Conservation (phyloP, 2,329 filamentous ascomycete genomes). For the Xylariaceae sp. region DNA sequence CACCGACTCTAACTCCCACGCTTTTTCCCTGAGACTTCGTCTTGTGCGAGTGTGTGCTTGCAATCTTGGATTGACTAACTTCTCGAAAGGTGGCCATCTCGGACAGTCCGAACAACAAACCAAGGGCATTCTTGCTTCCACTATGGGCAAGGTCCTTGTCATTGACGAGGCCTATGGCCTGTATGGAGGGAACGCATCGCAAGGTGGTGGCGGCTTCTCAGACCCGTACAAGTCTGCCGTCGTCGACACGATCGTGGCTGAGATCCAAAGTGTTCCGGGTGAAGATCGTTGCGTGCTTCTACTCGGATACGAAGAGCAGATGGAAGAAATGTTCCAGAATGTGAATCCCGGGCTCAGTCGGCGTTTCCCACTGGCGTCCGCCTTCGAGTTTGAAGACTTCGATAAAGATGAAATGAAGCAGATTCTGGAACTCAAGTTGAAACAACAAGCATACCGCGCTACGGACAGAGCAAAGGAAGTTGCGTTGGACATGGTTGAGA, state of each 20-base stretch:
- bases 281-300: slow-evolving; percentile 71
- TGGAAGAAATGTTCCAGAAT: slow-evolving; percentile 70
- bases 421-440: slow-evolving; percentile 63
- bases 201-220: slow-evolving; percentile 15
- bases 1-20: too few species aligned
- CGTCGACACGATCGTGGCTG: slow-evolving; percentile 70
- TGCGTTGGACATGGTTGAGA: slow-evolving; percentile 56
- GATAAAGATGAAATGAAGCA: slow-evolving; percentile 49
- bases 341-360: slow-evolving; percentile 66
- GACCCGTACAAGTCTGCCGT: slow-evolving; percentile 58
- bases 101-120: slow-evolving; percentile 69
- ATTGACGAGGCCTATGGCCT: slow-evolving; percentile 79
- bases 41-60: too few species aligned
- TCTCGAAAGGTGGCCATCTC: slow-evolving; percentile 29
- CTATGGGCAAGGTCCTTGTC: slow-evolving; percentile 69
- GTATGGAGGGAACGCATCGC: slow-evolving; percentile 33
- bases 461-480: slow-evolving; percentile 49
- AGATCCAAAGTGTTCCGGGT: slow-evolving; percentile 65
- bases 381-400: slow-evolving; percentile 69
- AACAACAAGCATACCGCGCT: slow-evolving; percentile 48
- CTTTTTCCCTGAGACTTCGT: too few species aligned
- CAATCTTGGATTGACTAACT: too few species aligned
- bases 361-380: slow-evolving; percentile 60
- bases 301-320: slow-evolving; percentile 65
- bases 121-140: slow-evolving; percentile 64